A percentile compares a stretch with the other conserved stretches of the same genome.
These are phyloP conservation scores for Coemansia javaensis DNA, from an alignment of 192 early-diverging fungal species.

Conservation along the genomic window DNA sequence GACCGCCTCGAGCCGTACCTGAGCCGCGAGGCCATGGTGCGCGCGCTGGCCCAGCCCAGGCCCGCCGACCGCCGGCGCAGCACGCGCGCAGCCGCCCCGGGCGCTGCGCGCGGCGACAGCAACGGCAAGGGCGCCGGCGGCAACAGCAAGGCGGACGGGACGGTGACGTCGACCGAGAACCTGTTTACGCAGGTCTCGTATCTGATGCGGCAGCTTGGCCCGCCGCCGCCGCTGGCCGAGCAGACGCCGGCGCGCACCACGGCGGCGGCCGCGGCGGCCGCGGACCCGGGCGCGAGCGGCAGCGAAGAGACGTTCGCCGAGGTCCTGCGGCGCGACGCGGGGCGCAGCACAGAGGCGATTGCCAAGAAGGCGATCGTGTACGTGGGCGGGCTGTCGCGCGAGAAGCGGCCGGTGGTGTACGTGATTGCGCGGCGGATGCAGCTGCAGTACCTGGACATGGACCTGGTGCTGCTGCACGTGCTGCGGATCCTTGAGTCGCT, in stretches of 20 bases:
- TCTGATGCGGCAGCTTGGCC: slow-evolving; percentile 82
- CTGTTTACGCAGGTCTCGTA: slow-evolving; percentile 77
- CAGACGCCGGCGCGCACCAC: slow-evolving; percentile 18
- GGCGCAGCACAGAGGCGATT: slow-evolving; percentile 63
- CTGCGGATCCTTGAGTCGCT: slow-evolving; percentile 65
- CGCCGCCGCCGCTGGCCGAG: slow-evolving; percentile 61
- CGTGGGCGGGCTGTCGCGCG: slow-evolving; percentile 72
- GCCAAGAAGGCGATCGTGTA: slow-evolving; percentile 72
- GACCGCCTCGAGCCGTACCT: slow-evolving; percentile 67
- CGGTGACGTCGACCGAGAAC: slow-evolving; percentile 56
- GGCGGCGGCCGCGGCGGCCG: slow-evolving; percentile 18
- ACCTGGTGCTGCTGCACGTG: slow-evolving; percentile 72
- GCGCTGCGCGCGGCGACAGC: too few relatives aligned
- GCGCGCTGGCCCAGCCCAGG: slow-evolving; percentile 20
- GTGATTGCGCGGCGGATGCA: slow-evolving; percentile 74
- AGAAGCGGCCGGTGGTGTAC: slow-evolving; percentile 77
- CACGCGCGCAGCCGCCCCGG: too few relatives aligned
- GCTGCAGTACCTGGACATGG: slow-evolving; percentile 77
- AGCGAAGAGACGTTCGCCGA: slow-evolving; percentile 53
- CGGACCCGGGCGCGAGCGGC: slow-evolving; percentile 12
- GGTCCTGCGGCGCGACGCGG: slow-evolving; percentile 67
- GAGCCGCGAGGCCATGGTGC: slow-evolving; percentile 53
- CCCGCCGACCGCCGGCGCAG: slow-evolving; percentile 37
- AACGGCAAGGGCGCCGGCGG: neutral
- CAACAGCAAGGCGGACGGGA: neutral